phyloP scores from a whole-genome alignment of 805 yeast species.

The Metschnikowia reukaufii region DNA sequence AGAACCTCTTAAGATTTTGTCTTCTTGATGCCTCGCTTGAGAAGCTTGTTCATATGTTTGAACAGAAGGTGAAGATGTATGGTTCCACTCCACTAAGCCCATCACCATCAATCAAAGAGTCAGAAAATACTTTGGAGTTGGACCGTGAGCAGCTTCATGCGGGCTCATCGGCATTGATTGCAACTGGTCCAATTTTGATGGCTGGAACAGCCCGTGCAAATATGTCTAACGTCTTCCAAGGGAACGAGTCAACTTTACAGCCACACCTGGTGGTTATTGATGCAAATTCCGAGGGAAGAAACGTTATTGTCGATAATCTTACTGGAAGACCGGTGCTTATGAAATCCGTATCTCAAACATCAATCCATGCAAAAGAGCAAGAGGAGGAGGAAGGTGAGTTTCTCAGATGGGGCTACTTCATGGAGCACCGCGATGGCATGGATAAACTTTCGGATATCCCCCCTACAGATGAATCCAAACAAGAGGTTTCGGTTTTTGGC shows the following conservation, averaged over 20 bases:
- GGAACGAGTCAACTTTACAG: slow-evolving; percentile 31
- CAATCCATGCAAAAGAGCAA: slow-evolving; percentile 68
- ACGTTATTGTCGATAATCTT: slow-evolving; percentile 58
- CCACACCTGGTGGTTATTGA: slow-evolving; percentile 78
- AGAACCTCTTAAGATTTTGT: slow-evolving; percentile 52
- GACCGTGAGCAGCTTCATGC: slow-evolving; percentile 42
- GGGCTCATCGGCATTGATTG: slow-evolving; percentile 49
- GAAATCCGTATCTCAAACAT: slow-evolving; percentile 62
- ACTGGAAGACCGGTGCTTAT: slow-evolving; percentile 74
- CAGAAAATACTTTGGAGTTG: neutral
- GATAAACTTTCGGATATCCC: slow-evolving; percentile 12
- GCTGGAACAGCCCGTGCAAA: slow-evolving; percentile 12
- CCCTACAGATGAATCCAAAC: slow-evolving; percentile 10
- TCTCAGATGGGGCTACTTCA: slow-evolving; percentile 81
- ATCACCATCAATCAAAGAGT: slow-evolving; percentile 13
- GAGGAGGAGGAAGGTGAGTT: slow-evolving; percentile 93
- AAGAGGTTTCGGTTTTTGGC: slow-evolving; percentile 31
- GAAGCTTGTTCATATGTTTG: slow-evolving; percentile 51
- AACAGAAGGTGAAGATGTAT: slow-evolving; percentile 34
- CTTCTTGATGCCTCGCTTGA: slow-evolving; percentile 54
- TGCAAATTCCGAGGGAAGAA: slow-evolving; percentile 51
- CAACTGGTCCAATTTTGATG: slow-evolving; percentile 51
- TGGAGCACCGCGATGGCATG: slow-evolving; percentile 55
- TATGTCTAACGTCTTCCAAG: slow-evolving; percentile 10
- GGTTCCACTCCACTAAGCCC: slow-evolving; percentile 21